Evolutionary conservation across 768 basidiomycete genomes (phyloP).

Genomic region (Lentinula raphanica): DNA sequence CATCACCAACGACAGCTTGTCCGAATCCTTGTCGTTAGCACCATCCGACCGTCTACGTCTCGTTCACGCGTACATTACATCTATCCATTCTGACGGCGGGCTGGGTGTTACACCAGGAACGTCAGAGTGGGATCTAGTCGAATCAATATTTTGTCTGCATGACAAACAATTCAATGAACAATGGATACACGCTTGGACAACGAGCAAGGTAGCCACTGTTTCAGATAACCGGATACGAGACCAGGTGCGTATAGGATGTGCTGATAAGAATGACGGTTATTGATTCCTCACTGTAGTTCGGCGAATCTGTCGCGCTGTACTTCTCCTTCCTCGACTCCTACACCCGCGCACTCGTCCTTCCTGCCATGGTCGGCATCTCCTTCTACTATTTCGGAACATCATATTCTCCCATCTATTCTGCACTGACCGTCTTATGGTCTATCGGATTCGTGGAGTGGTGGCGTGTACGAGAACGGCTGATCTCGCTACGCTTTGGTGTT

Average conservation of each 20-base stretch:
- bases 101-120: slow-evolving; percentile 74
- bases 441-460: slow-evolving; percentile 88
- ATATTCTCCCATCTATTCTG: slow-evolving; percentile 75
- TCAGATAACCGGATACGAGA: slow-evolving; percentile 68
- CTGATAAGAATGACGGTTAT: slow-evolving; percentile 7
- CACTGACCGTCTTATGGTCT: slow-evolving; percentile 77
- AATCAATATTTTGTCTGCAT: slow-evolving; percentile 80
- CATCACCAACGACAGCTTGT: slow-evolving; percentile 38
- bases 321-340: slow-evolving; percentile 86
- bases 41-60: slow-evolving; percentile 81
- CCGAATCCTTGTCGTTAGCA: slow-evolving; percentile 36
- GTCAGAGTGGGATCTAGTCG: slow-evolving; percentile 73
- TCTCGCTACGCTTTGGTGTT: slow-evolving; percentile 79
- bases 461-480: slow-evolving; percentile 77
- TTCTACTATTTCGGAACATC: slow-evolving; percentile 68
- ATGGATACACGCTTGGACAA: slow-evolving; percentile 78
- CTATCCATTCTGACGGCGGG: slow-evolving; percentile 70
- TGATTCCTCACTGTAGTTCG: slow-evolving; percentile 43
- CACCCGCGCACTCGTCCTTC: slow-evolving; percentile 72
- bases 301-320: slow-evolving; percentile 80
- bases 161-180: slow-evolving; percentile 73
- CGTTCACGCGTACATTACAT: slow-evolving; percentile 65
- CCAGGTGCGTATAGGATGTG: slow-evolving; percentile 40
- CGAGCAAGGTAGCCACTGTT: slow-evolving; percentile 53
- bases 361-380: slow-evolving; percentile 62